Conservation (phyloP, 305 asterid genomes). For the Rubia tinctorum region DNA sequence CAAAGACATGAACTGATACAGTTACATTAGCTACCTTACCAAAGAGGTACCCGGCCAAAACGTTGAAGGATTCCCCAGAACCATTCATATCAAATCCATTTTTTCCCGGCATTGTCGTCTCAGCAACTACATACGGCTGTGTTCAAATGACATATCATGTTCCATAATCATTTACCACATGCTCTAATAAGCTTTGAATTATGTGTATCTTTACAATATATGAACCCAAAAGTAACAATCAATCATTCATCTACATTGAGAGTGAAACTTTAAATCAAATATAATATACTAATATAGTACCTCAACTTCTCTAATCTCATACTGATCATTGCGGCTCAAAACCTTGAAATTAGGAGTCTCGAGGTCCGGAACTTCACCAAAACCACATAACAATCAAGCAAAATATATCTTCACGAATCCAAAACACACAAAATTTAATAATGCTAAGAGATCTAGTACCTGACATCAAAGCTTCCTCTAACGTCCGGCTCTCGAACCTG, state of each 20-base stretch:
- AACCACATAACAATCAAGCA: constrained; percentile 2
- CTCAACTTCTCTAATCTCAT: constrained; percentile 87
- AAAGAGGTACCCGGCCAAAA: constrained; percentile 78
- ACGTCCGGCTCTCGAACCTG: constrained; percentile 56
- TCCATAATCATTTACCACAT: not conserved
- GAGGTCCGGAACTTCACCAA: constrained; percentile 61
- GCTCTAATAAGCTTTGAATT: not conserved
- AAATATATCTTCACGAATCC: not conserved
- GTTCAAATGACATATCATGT: constrained; percentile 14
- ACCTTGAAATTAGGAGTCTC: constrained; percentile 81
- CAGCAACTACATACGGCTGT: constrained; percentile 75
- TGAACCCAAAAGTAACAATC: not conserved
- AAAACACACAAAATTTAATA: not conserved
- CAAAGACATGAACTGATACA: constrained; percentile 8
- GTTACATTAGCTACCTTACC: constrained; percentile 73
- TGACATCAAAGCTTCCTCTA: constrained; percentile 89
- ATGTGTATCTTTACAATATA: not conserved
- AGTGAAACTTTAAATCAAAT: constrained; percentile 1
- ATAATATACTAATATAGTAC: constrained; percentile 25
- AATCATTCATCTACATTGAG: not conserved
- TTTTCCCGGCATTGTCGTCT: constrained; percentile 88
- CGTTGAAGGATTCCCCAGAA: constrained; percentile 75
- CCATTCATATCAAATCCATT: constrained; percentile 72
- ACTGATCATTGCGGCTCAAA: constrained; percentile 46
- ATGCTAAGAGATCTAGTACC: constrained; percentile 31